phyloP scores from a whole-genome alignment of 805 yeast genomes.

The Candida taoyuanica region DNA sequence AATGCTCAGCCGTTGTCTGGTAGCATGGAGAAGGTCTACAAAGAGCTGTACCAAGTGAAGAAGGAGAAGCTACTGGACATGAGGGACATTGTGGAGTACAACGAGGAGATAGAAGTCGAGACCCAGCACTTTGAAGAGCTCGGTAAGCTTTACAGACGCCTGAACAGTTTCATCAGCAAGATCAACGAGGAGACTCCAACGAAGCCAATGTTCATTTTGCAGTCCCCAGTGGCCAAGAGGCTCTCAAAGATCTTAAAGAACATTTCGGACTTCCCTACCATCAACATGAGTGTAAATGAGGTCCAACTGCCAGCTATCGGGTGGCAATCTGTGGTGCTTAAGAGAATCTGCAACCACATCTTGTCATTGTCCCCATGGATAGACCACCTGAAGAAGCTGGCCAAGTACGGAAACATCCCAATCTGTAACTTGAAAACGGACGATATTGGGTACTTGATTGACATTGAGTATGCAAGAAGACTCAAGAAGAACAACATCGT shows the following conservation, averaged over 20 bases:
- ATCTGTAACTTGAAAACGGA: conserved; percentile 80
- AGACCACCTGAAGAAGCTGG: conserved; percentile 54
- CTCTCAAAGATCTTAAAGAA: conserved; percentile 44
- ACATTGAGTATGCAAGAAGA: conserved; percentile 79
- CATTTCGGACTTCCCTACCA: conserved; percentile 53
- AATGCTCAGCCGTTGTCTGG: conserved; percentile 62
- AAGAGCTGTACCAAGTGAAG: conserved; percentile 46
- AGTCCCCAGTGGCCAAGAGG: conserved; percentile 56
- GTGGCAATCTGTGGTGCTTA: conserved; percentile 70
- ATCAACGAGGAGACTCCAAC: conserved; percentile 64
- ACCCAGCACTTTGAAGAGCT: conserved; percentile 50
- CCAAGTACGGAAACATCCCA: conserved; percentile 78
- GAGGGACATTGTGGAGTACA: conserved; percentile 48
- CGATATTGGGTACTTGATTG: conserved; percentile 74
- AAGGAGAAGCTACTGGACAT: conserved; percentile 38
- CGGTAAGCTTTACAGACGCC: conserved; percentile 50
- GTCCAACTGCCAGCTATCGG: conserved; percentile 66
- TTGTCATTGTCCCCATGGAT: conserved; percentile 73
- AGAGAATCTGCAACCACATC: conserved; percentile 63
- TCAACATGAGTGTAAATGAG: conserved; percentile 57
- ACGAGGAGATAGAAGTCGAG: conserved; percentile 49
- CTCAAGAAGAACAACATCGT: conserved; percentile 61
- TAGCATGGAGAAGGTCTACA: conserved; percentile 49
- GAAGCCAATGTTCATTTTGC: conserved; percentile 61
- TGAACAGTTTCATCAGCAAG: conserved; percentile 50